phyloP scores from a whole-genome alignment of 1,284 basidiomycete genomes.

The Sporisorium graminicola region DNA sequence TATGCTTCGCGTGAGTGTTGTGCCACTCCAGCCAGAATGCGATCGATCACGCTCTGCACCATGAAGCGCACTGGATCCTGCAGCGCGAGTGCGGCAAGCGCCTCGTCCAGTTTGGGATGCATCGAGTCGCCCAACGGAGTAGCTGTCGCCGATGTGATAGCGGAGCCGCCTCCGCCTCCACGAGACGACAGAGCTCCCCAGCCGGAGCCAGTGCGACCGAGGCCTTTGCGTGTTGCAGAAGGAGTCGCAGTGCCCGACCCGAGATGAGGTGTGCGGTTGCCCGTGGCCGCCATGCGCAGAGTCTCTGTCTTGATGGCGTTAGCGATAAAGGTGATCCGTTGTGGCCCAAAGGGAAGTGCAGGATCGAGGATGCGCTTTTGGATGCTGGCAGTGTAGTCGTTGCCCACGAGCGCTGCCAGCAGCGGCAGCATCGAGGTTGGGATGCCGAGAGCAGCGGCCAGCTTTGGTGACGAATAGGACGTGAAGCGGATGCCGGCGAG shows the following conservation, averaged over 20 bases:
- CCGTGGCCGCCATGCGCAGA: conserved; percentile 29
- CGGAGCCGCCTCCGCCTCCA: conserved; percentile 16
- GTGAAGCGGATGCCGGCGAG: conserved; percentile 37
- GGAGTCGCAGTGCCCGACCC: conserved; percentile 40
- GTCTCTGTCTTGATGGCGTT: conserved; percentile 50
- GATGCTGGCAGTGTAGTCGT: conserved; percentile 57
- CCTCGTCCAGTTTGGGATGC: conserved; percentile 43
- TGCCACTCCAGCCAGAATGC: conserved; percentile 36
- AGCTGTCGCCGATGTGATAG: conserved; percentile 46
- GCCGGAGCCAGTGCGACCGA: conserved; percentile 22
- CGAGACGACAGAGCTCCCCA: conserved; percentile 26
- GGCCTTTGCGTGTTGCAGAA: conserved; percentile 20
- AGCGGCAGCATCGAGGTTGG: conserved; percentile 54
- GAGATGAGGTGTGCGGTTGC: conserved; percentile 12
- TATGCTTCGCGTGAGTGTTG: conserved; percentile 25
- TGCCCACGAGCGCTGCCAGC: conserved; percentile 57
- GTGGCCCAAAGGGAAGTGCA: conserved; percentile 36
- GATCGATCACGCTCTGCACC: conserved; percentile 47
- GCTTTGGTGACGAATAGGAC: conserved; percentile 49
- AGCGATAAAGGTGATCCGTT: conserved; percentile 47
- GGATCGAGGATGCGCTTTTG: conserved; percentile 53
- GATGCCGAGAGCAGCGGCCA: conserved; percentile 53
- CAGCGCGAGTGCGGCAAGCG: conserved; percentile 26
- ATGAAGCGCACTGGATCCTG: conserved; percentile 58
- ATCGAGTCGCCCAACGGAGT: conserved; percentile 42